Percentiles rank a stretch among this genome's conserved stretches.
Evolutionary conservation across 331 rosid genomes (phyloP).

Genomic region (Rhamnella rubrinervis): DNA sequence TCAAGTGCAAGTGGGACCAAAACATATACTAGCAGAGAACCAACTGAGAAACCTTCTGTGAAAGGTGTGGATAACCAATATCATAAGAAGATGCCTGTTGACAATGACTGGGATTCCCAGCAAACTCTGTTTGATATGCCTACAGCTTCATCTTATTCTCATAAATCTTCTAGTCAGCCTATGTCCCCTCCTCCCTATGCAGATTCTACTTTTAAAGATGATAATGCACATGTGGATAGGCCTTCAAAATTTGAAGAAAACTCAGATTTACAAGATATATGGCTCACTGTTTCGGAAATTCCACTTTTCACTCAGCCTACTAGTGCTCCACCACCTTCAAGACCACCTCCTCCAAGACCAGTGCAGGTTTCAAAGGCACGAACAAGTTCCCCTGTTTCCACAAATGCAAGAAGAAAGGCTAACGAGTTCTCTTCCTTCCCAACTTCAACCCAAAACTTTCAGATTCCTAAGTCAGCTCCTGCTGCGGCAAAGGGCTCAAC

Average conservation of each 20-base stretch:
- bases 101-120: constrained; percentile 56
- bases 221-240: constrained; percentile 42
- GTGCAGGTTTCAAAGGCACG: constrained; percentile 60
- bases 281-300: constrained; percentile 95
- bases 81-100: constrained; percentile 52
- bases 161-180: constrained; percentile 54
- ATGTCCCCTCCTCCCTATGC: constrained; percentile 68
- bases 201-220: constrained; percentile 40
- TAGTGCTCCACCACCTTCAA: constrained; percentile 93
- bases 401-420: constrained; percentile 54
- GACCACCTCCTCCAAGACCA: constrained; percentile 95
- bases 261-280: constrained; percentile 60
- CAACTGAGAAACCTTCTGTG: constrained; percentile 48
- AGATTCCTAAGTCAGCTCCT: constrained; percentile 52
- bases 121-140: constrained; percentile 61
- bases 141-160: constrained; percentile 55
- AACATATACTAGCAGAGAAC: constrained; percentile 42
- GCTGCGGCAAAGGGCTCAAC: constrained; percentile 44
- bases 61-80: constrained; percentile 59
- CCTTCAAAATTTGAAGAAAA: constrained; percentile 64
- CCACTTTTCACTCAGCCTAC: constrained; percentile 93
- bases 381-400: constrained; percentile 38
- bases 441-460: constrained; percentile 49
- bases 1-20: constrained; percentile 43
- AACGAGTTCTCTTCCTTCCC: constrained; percentile 59